A percentile compares a stretch with the other conserved stretches of the same genome.
Evolutionary conservation across 257 asterid genomes (phyloP).

Genomic region (Echium plantagineum): DNA sequence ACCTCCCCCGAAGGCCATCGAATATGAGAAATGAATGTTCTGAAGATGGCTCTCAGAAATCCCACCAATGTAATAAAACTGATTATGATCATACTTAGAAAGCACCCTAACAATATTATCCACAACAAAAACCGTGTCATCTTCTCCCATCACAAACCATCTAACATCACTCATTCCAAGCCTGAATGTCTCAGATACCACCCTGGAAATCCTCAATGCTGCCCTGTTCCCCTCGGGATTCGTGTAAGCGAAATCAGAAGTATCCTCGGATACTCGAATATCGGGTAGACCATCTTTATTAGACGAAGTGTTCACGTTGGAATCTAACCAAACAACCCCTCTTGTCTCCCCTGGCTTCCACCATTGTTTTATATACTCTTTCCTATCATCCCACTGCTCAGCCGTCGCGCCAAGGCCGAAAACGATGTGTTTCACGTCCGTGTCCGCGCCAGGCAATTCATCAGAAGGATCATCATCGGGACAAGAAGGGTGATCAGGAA

Average conservation of each 20-base stretch:
- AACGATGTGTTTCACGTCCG: constrained; percentile 37
- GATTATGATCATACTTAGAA: constrained; percentile 15
- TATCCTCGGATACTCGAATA: constrained; percentile 41
- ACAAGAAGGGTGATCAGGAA: constrained; percentile 2
- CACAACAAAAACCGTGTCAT: constrained; percentile 58
- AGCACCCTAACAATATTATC: constrained; percentile 36
- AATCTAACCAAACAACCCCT: constrained; percentile 74
- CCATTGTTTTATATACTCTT: constrained; percentile 65
- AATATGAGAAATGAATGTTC: constrained; percentile 49
- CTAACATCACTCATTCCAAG: constrained; percentile 45
- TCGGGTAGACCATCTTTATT: constrained; percentile 38
- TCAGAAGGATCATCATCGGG: background rate
- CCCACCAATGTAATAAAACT: constrained; percentile 16
- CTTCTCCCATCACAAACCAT: constrained; percentile 95
- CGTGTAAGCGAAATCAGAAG: constrained; percentile 42
- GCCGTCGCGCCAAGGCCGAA: constrained; percentile 61
- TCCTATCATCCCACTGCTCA: constrained; percentile 47
- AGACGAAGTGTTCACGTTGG: constrained; percentile 10
- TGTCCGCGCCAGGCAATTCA: constrained; percentile 4
- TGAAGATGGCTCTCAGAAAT: constrained; percentile 17
- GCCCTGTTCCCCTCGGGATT: constrained; percentile 53
- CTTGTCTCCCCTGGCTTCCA: constrained; percentile 58
- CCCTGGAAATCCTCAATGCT: constrained; percentile 66
- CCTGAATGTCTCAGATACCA: constrained; percentile 67
- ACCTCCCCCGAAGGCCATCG: constrained; percentile 20